Percentiles rank a stretch among this genome's conserved stretches.
Conservation (phyloP, 305 asterid species). For the Coffea humblotiana region DNA sequence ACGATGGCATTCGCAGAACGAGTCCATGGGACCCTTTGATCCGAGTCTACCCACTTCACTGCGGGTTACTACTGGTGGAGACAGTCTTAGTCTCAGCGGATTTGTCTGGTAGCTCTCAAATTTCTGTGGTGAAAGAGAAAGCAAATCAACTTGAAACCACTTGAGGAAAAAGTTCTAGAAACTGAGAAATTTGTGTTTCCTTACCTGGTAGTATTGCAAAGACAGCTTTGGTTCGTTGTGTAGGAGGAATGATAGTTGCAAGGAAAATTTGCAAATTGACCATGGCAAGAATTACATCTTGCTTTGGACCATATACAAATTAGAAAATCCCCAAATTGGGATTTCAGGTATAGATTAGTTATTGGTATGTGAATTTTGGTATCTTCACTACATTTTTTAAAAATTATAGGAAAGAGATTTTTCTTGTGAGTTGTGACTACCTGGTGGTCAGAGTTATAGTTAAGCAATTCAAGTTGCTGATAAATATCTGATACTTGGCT, state of each 20-base stretch:
- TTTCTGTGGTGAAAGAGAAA: not conserved
- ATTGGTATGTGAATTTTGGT: not conserved
- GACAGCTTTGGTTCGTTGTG: not conserved
- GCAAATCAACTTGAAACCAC: not conserved
- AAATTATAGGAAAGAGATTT: not conserved
- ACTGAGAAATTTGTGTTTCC: not conserved
- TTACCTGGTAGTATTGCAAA: not conserved
- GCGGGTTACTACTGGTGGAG: slow-evolving; percentile 23
- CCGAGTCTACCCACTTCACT: slow-evolving; percentile 22
- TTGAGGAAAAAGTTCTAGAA: not conserved
- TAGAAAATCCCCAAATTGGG: not conserved
- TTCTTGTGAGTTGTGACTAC: not conserved
- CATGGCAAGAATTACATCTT: not conserved
- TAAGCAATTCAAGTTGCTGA: no score
- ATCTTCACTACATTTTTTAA: not conserved
- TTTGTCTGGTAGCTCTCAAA: slow-evolving; percentile 17
- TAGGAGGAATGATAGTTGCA: not conserved
- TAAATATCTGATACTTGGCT: not conserved
- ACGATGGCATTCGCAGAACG: slow-evolving; percentile 32
- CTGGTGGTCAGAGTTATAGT: not conserved
- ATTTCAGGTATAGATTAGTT: not conserved
- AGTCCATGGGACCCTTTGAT: slow-evolving; percentile 34
- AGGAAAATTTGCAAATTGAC: not conserved
- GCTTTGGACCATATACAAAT: not conserved
- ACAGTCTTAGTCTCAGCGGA: slow-evolving; percentile 23